Percentiles rank a stretch among this genome's conserved stretches.
Conservation (phyloP, 202 grass and related monocot genomes). For the Dendrocalamus latiflorus region DNA sequence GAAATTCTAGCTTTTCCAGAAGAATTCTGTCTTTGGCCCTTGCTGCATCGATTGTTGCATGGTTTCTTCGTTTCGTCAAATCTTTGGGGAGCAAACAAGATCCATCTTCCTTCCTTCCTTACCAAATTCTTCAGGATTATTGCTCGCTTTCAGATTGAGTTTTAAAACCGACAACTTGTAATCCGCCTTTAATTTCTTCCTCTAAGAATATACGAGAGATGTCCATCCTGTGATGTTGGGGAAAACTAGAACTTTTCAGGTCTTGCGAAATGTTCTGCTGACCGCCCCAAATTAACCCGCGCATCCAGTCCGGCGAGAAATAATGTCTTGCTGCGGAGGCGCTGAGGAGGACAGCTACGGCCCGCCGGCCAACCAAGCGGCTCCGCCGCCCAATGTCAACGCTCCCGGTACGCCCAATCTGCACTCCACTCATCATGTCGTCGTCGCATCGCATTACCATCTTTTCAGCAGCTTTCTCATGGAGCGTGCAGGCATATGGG, state of each 20-base stretch:
- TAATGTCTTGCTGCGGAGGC: constrained; percentile 75
- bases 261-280: too few species aligned
- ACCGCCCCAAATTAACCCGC: constrained; percentile 29
- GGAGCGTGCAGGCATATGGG: neutral
- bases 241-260: neutral
- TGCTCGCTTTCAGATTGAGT: neutral
- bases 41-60: neutral
- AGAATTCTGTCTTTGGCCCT: neutral
- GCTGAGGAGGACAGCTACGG: constrained; percentile 79
- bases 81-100: neutral
- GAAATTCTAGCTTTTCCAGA: neutral
- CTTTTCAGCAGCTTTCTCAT: neutral
- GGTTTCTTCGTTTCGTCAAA: neutral
- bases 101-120: neutral
- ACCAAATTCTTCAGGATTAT: neutral
- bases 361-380: constrained; percentile 61
- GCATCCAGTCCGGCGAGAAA: constrained; percentile 27
- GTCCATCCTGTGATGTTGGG: neutral
- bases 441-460: neutral
- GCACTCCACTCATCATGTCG: neutral
- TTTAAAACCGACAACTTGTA: neutral
- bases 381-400: constrained; percentile 58
- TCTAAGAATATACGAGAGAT: neutral
- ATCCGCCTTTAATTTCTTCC: neutral
- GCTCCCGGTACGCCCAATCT: constrained; percentile 38